Conservation (phyloP, 2,329 filamentous ascomycete genomes). For the Phialophora verrucosa region DNA sequence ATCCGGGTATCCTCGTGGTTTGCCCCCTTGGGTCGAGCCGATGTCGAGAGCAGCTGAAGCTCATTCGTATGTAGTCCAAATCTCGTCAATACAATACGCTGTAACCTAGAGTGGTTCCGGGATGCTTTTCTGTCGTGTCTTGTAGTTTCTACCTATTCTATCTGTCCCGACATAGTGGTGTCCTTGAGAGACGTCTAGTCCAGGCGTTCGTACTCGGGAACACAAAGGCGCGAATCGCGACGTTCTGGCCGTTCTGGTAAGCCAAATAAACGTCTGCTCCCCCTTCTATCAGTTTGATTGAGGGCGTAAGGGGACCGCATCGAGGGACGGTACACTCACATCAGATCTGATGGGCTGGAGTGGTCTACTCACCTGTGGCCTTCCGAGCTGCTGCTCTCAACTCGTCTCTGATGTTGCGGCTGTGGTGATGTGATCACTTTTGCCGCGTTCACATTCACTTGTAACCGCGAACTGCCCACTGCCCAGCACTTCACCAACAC, state of each 20-base stretch:
- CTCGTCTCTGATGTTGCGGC: background rate
- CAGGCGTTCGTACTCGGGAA: background rate
- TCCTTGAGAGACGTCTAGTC: background rate
- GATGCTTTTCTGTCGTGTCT: background rate
- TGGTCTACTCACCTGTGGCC: background rate
- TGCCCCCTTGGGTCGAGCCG: too few species aligned
- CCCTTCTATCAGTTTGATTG: background rate
- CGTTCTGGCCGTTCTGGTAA: background rate
- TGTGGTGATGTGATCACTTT: background rate
- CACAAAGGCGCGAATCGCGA: background rate
- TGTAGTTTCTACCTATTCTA: background rate
- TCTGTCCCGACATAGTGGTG: background rate
- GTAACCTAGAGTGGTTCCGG: background rate
- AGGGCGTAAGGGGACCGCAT: background rate
- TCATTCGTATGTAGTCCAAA: too few species aligned
- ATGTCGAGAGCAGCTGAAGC: too few species aligned
- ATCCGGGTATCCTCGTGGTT: too few species aligned
- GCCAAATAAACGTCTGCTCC: too few species aligned
- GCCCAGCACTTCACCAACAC: background rate
- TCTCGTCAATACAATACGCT: background rate
- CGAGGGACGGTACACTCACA: background rate
- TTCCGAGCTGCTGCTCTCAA: background rate
- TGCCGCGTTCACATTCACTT: background rate
- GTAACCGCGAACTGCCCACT: background rate
- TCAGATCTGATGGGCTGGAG: background rate